Conservation (phyloP, 805 yeast genomes). For the Monosporozyma yasuniensis region DNA sequence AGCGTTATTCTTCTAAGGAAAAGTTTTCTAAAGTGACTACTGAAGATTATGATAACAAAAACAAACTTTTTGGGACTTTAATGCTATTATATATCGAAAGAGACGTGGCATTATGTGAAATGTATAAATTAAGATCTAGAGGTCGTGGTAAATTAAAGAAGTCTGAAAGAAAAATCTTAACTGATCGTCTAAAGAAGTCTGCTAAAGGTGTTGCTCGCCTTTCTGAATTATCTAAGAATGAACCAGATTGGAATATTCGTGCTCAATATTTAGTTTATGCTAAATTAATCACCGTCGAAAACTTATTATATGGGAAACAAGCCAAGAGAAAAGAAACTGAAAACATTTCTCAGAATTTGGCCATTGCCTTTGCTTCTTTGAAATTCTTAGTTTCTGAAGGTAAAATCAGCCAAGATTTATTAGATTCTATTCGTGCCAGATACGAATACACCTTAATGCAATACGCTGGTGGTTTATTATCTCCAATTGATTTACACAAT, state of each 20-base stretch:
- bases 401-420: constrained; percentile 11
- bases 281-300: constrained; percentile 44
- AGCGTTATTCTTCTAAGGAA: constrained; percentile 44
- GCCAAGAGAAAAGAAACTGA: constrained; percentile 17
- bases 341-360: constrained; percentile 17
- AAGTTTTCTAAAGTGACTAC: constrained; percentile 37
- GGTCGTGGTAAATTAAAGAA: constrained; percentile 26
- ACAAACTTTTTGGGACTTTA: constrained; percentile 44
- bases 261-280: constrained; percentile 34
- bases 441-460: constrained; percentile 26
- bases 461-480: constrained; percentile 17
- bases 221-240: constrained; percentile 34
- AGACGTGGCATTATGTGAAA: constrained; percentile 35
- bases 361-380: constrained; percentile 21
- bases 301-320: constrained; percentile 21
- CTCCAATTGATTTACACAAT: constrained; percentile 19
- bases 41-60: constrained; percentile 44
- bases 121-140: constrained; percentile 23
- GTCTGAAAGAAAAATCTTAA: constrained; percentile 38
- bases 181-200: constrained; percentile 63
- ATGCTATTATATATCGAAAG: constrained; percentile 69
- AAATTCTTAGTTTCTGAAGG: constrained; percentile 12
- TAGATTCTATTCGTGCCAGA: constrained; percentile 18
- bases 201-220: constrained; percentile 37
- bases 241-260: constrained; percentile 29